A percentile compares a stretch with the other conserved stretches of the same genome.
Evolutionary conservation across 208 protist genomes (phyloP).

Genomic region (Naegleria fowleri): DNA sequence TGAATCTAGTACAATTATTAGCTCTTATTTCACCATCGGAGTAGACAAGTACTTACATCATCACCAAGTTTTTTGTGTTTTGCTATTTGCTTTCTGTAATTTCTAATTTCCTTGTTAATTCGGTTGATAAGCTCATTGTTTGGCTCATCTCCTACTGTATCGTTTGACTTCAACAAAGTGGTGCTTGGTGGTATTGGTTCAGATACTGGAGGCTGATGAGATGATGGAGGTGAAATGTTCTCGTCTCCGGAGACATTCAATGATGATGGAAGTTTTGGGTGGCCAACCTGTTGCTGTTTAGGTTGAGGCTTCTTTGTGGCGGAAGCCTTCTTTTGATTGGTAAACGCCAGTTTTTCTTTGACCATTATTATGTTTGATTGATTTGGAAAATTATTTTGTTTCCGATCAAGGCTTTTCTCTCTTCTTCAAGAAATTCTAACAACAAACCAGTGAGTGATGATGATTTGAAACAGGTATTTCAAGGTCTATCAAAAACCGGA

Average conservation of each 20-base stretch:
- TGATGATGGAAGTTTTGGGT: neutral
- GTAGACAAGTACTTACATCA: neutral
- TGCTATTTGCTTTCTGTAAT: neutral
- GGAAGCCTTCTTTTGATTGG: neutral
- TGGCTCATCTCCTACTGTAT: neutral
- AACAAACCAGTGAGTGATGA: too few species aligned
- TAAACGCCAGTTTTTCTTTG: neutral
- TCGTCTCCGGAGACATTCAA: neutral
- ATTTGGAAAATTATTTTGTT: too few species aligned
- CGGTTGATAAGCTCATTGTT: neutral
- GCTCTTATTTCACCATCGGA: neutral
- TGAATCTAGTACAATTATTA: neutral
- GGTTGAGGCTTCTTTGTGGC: neutral
- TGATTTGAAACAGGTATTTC: too few species aligned
- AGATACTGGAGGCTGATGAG: too few species aligned
- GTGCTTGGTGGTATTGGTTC: too few species aligned
- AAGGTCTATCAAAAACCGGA: too few species aligned
- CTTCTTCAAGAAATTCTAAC: too few species aligned
- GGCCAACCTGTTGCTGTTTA: neutral
- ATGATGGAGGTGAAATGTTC: neutral
- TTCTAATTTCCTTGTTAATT: slow-evolving; percentile 6
- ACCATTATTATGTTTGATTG: neutral
- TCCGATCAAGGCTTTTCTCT: too few species aligned
- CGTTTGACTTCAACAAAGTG: neutral
- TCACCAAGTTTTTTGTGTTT: neutral